Conservation (phyloP, 805 yeast genomes). For the Cyberlindnera euphorbiae region DNA sequence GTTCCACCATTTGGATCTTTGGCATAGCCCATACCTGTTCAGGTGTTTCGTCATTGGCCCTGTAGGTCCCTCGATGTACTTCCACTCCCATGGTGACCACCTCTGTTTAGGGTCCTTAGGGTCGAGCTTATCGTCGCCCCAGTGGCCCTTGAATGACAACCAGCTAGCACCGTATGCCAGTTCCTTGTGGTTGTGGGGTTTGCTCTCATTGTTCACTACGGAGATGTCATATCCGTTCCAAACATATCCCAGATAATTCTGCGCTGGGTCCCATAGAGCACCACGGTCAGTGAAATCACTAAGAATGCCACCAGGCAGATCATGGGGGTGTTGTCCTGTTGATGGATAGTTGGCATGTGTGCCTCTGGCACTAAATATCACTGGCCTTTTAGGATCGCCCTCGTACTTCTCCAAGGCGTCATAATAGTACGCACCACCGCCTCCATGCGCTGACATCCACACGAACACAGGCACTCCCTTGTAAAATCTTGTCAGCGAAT, state of each 20-base stretch:
- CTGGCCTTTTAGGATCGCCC: slow-evolving; percentile 46
- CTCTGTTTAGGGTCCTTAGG: slow-evolving; percentile 73
- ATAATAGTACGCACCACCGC: slow-evolving; percentile 86
- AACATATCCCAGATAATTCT: slow-evolving; percentile 77
- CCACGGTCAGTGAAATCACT: slow-evolving; percentile 95
- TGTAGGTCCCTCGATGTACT: slow-evolving; percentile 85
- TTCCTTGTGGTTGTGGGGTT: slow-evolving; percentile 25
- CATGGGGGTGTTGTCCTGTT: slow-evolving; percentile 96
- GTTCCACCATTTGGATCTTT: slow-evolving; percentile 90
- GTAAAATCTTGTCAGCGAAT: slow-evolving; percentile 78
- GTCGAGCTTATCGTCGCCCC: slow-evolving; percentile 82
- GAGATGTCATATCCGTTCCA: slow-evolving; percentile 54
- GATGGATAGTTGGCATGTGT: slow-evolving; percentile 96
- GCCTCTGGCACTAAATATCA: slow-evolving; percentile 87
- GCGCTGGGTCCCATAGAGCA: slow-evolving; percentile 88
- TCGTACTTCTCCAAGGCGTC: slow-evolving; percentile 55
- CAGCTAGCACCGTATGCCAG: slow-evolving; percentile 40
- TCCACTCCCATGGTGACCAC: slow-evolving; percentile 87
- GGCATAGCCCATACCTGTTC: slow-evolving; percentile 67
- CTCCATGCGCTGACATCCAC: slow-evolving; percentile 99
- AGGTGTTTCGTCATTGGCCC: slow-evolving; percentile 86
- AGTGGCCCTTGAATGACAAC: slow-evolving; percentile 75
- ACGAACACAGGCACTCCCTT: slow-evolving; percentile 75
- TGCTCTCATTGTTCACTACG: slow-evolving; percentile 31
- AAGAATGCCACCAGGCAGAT: slow-evolving; percentile 84